These are phyloP conservation scores for Quercus mongolica DNA, from an alignment of 306 rosid genomes.

Conservation along the genomic window DNA sequence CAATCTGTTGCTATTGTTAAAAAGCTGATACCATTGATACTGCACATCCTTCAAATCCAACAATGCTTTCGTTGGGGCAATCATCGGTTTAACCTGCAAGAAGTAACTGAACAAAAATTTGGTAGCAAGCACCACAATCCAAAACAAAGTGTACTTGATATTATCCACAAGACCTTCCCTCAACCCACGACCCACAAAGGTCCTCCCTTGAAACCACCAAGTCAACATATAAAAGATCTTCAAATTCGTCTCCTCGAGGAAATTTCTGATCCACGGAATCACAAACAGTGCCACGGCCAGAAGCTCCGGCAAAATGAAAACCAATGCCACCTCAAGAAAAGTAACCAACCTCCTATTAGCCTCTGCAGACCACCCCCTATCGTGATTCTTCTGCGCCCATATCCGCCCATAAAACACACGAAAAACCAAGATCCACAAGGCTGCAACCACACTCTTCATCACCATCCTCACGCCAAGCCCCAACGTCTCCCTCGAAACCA, in stretches of 20 bases:
- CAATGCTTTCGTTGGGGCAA: constrained; percentile 62
- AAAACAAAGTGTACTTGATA: constrained; percentile 69
- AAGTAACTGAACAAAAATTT: constrained; percentile 86
- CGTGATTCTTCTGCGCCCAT: constrained; percentile 64
- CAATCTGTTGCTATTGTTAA: constrained; percentile 50
- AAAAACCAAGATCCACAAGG: constrained; percentile 62
- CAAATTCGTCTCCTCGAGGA: constrained; percentile 83
- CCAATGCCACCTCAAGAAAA: constrained; percentile 59
- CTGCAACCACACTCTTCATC: constrained; percentile 74
- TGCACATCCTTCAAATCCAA: constrained; percentile 34
- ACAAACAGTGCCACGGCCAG: constrained; percentile 65
- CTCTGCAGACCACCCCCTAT: constrained; percentile 55
- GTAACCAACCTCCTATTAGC: constrained; percentile 53
- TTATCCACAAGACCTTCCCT: constrained; percentile 90
- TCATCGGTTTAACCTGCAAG: constrained; percentile 87
- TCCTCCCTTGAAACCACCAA: constrained; percentile 95
- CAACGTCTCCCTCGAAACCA: constrained; percentile 82
- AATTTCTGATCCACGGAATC: constrained; percentile 85
- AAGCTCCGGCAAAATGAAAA: constrained; percentile 75
- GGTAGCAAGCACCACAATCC: constrained; percentile 78
- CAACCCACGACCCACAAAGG: constrained; percentile 92
- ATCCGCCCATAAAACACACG: constrained; percentile 73
- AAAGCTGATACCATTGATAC: constrained; percentile 66
- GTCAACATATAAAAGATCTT: constrained; percentile 69
- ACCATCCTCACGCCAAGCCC: constrained; percentile 78